These are phyloP conservation scores for Plectosphaerella cucumerina DNA, from an alignment of 2,329 filamentous ascomycete genomes.

Conservation along the genomic window DNA sequence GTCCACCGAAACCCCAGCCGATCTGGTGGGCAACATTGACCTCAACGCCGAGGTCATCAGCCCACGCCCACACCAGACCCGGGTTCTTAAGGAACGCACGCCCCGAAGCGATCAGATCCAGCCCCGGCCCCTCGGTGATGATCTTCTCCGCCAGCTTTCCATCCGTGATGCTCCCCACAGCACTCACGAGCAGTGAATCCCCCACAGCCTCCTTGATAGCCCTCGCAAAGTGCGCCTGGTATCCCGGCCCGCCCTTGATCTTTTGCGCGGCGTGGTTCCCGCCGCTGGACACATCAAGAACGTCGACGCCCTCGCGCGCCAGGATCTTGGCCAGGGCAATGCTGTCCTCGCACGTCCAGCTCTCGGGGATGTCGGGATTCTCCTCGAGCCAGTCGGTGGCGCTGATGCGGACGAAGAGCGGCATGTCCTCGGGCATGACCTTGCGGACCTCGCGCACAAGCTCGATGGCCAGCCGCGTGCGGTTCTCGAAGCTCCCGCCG, in stretches of 20 bases:
- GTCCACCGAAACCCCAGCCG: slow-evolving; percentile 48
- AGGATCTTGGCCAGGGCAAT: slow-evolving; percentile 59
- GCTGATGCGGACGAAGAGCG: slow-evolving; percentile 69
- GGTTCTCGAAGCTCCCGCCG: slow-evolving; percentile 68
- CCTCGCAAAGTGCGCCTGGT: slow-evolving; percentile 68
- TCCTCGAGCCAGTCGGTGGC: slow-evolving; percentile 73
- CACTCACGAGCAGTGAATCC: slow-evolving; percentile 43
- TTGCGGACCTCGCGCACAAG: slow-evolving; percentile 58
- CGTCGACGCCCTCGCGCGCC: slow-evolving; percentile 64
- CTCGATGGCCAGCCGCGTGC: slow-evolving; percentile 64
- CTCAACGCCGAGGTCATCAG: slow-evolving; percentile 44
- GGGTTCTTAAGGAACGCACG: slow-evolving; percentile 57
- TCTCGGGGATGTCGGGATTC: slow-evolving; percentile 47
- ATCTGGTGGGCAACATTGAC: slow-evolving; percentile 50
- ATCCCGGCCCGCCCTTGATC: slow-evolving; percentile 55
- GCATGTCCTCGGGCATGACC: slow-evolving; percentile 62
- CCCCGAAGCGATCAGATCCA: slow-evolving; percentile 47
- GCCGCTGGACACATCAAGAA: slow-evolving; percentile 69
- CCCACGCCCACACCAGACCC: slow-evolving; percentile 50
- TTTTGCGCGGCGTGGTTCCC: slow-evolving; percentile 59
- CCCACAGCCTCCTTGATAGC: slow-evolving; percentile 68
- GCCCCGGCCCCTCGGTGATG: slow-evolving; percentile 26
- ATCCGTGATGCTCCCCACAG: slow-evolving; percentile 45
- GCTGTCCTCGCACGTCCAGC: slow-evolving; percentile 65
- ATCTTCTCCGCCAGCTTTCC: slow-evolving; percentile 43